phyloP scores from a whole-genome alignment of 768 basidiomycete genomes.

The Lactifluus subvellereus region DNA sequence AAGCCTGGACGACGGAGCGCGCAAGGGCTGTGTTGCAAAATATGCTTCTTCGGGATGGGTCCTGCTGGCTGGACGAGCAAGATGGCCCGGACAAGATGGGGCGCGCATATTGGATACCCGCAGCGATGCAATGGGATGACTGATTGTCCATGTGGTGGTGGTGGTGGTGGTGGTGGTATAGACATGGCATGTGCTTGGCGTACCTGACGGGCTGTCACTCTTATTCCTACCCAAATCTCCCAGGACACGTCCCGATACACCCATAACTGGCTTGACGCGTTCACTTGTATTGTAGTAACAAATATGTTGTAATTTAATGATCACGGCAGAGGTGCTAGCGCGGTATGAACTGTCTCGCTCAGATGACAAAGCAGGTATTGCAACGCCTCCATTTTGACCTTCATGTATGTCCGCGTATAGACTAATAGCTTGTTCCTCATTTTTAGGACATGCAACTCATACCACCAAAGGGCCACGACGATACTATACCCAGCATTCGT shows the following conservation, averaged over 20 bases:
- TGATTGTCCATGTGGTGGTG: constrained; percentile 29
- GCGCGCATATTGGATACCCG: constrained; percentile 81
- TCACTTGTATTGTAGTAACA: background rate
- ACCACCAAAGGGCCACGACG: constrained; percentile 31
- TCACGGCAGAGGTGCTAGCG: no score
- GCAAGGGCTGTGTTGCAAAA: constrained; percentile 77
- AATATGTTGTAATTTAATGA: background rate
- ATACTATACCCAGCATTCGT: constrained; percentile 28
- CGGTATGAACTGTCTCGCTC: background rate
- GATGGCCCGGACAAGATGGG: constrained; percentile 48
- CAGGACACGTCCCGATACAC: background rate
- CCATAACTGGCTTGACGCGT: background rate
- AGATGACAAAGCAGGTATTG: constrained; percentile 5
- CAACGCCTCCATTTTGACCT: background rate
- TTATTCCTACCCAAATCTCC: background rate
- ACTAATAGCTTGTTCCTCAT: background rate
- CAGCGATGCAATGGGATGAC: constrained; percentile 80
- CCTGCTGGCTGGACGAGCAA: constrained; percentile 95
- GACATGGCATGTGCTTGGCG: background rate
- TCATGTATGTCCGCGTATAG: constrained; percentile 7
- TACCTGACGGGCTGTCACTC: background rate
- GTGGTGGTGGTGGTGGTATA: no score
- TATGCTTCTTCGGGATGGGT: constrained; percentile 83
- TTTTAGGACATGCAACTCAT: constrained; percentile 24
- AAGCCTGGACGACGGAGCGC: constrained; percentile 76